Evolutionary conservation across 2,329 filamentous ascomycete species (phyloP), one percentile per base, ranked within the genome.

Genomic region (Cordyceps fumosorosea): DNA sequence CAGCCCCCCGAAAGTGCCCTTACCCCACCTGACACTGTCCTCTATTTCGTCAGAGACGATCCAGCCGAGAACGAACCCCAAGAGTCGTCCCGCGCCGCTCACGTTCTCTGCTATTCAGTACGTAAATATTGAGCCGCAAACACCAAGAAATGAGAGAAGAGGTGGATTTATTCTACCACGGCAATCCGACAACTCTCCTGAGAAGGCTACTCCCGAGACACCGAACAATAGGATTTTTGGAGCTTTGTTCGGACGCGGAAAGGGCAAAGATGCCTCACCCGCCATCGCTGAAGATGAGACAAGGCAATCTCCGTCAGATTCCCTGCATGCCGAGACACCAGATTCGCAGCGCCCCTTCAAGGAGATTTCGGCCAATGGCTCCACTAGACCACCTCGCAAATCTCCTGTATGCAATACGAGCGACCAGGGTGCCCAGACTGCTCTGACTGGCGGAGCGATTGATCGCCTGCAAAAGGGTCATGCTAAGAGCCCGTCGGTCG

Each of bases 391-490:
- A 26, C 55, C 66, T 7, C 78, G 77, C 62, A 81, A 78, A 68
- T 68, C 66, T 24, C 58, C 71, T 24, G 65, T 76, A 47, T 73
- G 76, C 60, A 40, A 20, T 12, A 88, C 81, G 64, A 77, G 80
- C 22, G 91, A 96, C 68, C 88, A 89, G 66, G 84, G 87, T 59
- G 89, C 89, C 16, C 93, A 97, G 75, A 97, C 93, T 26, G 81
- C 88, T 45, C 79, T 97, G 34, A 96, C 91, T n/a, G 84, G 90
- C 0, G 84, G 89, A 56, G 87, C 89, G 62, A 91, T 96, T 65
- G 92, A 96, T 67, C 83, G 85, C 61, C 81, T 96, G 69, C 47
- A 57, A 56, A 64, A 56, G 29, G 68, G 67, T 14, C 72, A 75
- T 16, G 70, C 71, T 52, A 75, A 75, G 69, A 73, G 70, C n/a